A percentile compares a stretch with the other conserved stretches of the same genome.
phyloP scores from a whole-genome alignment of 2,329 filamentous ascomycete genomes.

The Fusarium sulawesiense region DNA sequence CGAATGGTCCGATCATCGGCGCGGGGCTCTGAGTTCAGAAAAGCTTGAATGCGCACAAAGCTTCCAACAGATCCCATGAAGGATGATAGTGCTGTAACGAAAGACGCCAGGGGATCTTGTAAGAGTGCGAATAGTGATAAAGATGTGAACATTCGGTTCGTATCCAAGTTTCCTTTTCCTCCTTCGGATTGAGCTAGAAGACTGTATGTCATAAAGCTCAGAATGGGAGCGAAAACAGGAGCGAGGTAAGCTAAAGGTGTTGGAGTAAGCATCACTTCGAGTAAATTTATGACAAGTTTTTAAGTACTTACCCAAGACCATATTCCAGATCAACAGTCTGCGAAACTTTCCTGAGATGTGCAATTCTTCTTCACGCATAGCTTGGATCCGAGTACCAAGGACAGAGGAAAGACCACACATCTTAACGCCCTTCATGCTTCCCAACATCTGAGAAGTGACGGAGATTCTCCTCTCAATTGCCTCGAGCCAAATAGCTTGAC shows the following conservation, averaged over 20 bases:
- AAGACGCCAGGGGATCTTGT: conserved; percentile 21
- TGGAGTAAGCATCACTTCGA: neutral
- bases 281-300: fast-evolving
- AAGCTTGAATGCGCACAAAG: conserved; percentile 30
- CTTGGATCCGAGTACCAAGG: conserved; percentile 27
- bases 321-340: conserved; percentile 34
- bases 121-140: conserved; percentile 30
- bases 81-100: conserved; percentile 24
- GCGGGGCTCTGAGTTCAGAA: conserved; percentile 21
- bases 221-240: conserved; percentile 31
- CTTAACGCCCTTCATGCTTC: conserved; percentile 49
- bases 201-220: conserved; percentile 31
- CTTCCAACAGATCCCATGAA: conserved; percentile 34
- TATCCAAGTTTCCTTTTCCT: conserved; percentile 24
- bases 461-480: conserved; percentile 47
- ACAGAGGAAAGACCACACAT: conserved; percentile 46
- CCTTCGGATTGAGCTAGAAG: conserved; percentile 18
- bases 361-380: conserved; percentile 18
- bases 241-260: conserved; percentile 21
- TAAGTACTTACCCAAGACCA: conserved; percentile 25
- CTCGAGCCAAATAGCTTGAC: conserved; percentile 44
- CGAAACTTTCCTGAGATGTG: conserved; percentile 29
- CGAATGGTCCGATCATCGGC: conserved; percentile 8
- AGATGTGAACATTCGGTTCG: conserved; percentile 35
- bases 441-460: conserved; percentile 46